Evolutionary conservation across 305 asterid genomes (phyloP).

Genomic region (Euphrasia arctica): DNA sequence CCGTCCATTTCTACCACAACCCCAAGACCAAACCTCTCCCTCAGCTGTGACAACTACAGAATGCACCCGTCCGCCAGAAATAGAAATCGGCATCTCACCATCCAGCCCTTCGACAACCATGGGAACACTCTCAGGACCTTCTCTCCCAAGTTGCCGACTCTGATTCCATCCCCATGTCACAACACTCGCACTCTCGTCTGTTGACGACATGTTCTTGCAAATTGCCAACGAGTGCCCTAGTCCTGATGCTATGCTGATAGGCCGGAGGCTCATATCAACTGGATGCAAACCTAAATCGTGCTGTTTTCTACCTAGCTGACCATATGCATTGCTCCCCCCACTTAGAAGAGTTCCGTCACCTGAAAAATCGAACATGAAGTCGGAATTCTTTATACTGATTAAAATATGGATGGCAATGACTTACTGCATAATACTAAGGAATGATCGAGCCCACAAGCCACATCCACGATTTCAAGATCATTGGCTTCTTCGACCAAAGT

Average conservation of each 20-base stretch:
- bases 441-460: constrained; percentile 92
- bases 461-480: constrained; percentile 52
- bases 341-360: constrained; percentile 77
- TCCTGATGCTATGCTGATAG: constrained; percentile 69
- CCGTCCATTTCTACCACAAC: constrained; percentile 90
- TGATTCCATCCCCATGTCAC: constrained; percentile 97
- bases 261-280: constrained; percentile 42
- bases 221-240: constrained; percentile 84
- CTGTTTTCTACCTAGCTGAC: constrained; percentile 72
- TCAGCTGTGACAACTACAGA: constrained; percentile 58
- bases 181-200: constrained; percentile 29
- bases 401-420: constrained; percentile 22
- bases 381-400: no score
- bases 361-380: constrained; percentile 30
- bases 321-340: constrained; percentile 86
- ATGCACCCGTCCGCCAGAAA: constrained; percentile 81
- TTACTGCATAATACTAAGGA: constrained; percentile 72
- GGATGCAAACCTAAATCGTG: constrained; percentile 60
- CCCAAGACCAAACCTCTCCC: constrained; percentile 78
- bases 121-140: constrained; percentile 54
- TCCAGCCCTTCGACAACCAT: constrained; percentile 42
- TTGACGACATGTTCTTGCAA: constrained; percentile 36
- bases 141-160: constrained; percentile 78
- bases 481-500: constrained; percentile 59
- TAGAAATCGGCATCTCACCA: constrained; percentile 48